Percentiles rank a stretch among this genome's conserved stretches.
Evolutionary conservation across 495 filamentous ascomycete species (phyloP).

Genomic region (Alectoria sarmentosa): DNA sequence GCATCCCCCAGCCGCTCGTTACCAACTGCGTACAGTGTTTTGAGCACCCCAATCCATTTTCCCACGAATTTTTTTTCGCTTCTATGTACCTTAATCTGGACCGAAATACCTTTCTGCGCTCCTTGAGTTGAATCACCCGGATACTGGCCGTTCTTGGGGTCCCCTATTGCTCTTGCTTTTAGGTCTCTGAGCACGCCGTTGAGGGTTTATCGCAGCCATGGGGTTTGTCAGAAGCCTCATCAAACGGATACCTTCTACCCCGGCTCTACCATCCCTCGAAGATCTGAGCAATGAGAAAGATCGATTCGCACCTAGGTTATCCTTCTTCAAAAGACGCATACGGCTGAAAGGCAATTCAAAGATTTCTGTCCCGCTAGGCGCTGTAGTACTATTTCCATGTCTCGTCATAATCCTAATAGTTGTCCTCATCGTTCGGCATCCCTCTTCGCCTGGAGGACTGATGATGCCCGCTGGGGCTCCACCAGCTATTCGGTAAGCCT

Average conservation of each 20-base stretch:
- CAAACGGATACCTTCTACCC: slow-evolving; percentile 57
- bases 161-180: not conserved
- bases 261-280: slow-evolving; percentile 52
- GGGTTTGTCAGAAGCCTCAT: slow-evolving; percentile 55
- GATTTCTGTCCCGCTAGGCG: slow-evolving; percentile 87
- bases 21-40: slow-evolving; percentile 9
- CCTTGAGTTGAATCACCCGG: not conserved
- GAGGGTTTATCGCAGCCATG: slow-evolving; percentile 35
- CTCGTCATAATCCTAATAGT: slow-evolving; percentile 88
- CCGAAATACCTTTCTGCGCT: not conserved
- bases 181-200: not conserved
- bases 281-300: slow-evolving; percentile 50
- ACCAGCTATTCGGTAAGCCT: slow-evolving; percentile 77
- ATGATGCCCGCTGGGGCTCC: slow-evolving; percentile 86
- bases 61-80: not conserved
- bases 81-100: slow-evolving; percentile 9
- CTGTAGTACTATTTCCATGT: slow-evolving; percentile 87
- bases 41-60: not conserved
- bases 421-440: slow-evolving; percentile 83
- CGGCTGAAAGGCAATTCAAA: slow-evolving; percentile 90
- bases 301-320: slow-evolving; percentile 51
- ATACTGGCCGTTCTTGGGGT: not conserved
- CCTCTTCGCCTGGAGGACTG: slow-evolving; percentile 71
- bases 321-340: slow-evolving; percentile 82
- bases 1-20: slow-evolving; percentile 29